phyloP scores from a whole-genome alignment of 2,329 filamentous ascomycete genomes.

The Fusarium illudens region DNA sequence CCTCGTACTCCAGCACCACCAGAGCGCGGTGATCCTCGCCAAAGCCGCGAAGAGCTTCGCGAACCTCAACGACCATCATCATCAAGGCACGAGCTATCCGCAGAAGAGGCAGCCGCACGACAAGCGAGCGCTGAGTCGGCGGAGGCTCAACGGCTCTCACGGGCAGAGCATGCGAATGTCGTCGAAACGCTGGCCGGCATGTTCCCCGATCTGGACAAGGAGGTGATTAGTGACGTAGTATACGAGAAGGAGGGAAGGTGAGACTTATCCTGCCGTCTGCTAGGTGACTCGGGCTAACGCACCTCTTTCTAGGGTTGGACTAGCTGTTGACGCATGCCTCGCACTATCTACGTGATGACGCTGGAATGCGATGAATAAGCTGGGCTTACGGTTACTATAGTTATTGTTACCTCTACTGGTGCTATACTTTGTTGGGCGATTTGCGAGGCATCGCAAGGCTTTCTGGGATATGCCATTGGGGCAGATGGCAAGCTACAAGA shows the following conservation, averaged over 20 bases:
- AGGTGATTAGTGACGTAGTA: conserved; percentile 96
- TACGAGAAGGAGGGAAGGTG: conserved; percentile 93
- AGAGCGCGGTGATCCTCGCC: conserved; percentile 44
- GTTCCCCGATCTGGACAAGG: conserved; percentile 94
- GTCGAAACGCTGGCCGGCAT: conserved; percentile 95
- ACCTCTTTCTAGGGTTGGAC: conserved; percentile 68
- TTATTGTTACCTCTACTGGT: not conserved
- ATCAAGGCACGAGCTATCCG: conserved; percentile 64
- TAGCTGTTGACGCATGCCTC: conserved; percentile 87
- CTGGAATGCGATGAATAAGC: conserved; percentile 9
- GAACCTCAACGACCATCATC: conserved; percentile 47
- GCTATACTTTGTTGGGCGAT: not conserved
- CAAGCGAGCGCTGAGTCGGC: conserved; percentile 92
- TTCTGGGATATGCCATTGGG: conserved; percentile 6
- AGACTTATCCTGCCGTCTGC: conserved; percentile 44
- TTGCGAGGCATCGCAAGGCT: not conserved
- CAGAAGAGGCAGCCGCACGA: conserved; percentile 86
- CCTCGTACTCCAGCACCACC: conserved; percentile 50
- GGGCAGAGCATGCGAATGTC: conserved; percentile 86
- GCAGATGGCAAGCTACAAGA: conserved; percentile 19
- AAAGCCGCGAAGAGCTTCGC: conserved; percentile 43
- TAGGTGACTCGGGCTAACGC: conserved; percentile 5
- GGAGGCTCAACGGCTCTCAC: conserved; percentile 83
- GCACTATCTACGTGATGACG: conserved; percentile 63
- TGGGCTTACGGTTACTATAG: not conserved